Percentiles rank a stretch among this genome's conserved stretches.
phyloP scores from a whole-genome alignment of 768 basidiomycete genomes.

The Cystobasidium ongulense region DNA sequence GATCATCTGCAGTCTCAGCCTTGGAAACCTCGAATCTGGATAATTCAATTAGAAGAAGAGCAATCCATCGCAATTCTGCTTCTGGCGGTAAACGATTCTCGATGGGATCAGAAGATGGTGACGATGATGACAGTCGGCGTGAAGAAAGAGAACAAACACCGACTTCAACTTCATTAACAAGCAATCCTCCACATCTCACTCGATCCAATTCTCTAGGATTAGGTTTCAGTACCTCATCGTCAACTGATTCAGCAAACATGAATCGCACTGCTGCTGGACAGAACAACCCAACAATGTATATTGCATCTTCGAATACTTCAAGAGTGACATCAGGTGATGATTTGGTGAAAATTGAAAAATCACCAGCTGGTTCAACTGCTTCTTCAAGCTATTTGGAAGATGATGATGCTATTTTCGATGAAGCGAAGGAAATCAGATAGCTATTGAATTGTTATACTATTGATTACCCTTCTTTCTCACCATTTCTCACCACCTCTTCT shows the following conservation, averaged over 20 bases:
- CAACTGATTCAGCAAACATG: not conserved
- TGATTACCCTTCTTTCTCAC: not conserved
- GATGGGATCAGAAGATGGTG: not conserved
- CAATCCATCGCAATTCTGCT: not conserved
- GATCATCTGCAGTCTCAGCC: not conserved
- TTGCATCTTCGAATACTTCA: not conserved
- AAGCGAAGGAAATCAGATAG: conserved; percentile 5
- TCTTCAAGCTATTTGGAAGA: conserved; percentile 14
- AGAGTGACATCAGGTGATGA: not conserved
- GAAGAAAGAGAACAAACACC: conserved; percentile 7
- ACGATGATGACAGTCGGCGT: not conserved
- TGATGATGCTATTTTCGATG: conserved; percentile 9
- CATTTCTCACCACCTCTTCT: not conserved
- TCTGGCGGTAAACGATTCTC: conserved; percentile 5
- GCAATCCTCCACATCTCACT: not conserved
- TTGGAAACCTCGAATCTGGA: not conserved
- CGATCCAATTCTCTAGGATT: conserved; percentile 12
- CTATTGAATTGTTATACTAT: not conserved
- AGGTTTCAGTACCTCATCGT: not conserved
- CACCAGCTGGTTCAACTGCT: not conserved
- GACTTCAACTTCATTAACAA: not conserved
- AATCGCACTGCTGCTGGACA: not conserved
- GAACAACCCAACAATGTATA: not conserved
- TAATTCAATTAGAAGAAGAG: not conserved
- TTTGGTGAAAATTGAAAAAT: not conserved